Conservation (phyloP, 352 stramenopile species). For the Phytophthora syringae region DNA sequence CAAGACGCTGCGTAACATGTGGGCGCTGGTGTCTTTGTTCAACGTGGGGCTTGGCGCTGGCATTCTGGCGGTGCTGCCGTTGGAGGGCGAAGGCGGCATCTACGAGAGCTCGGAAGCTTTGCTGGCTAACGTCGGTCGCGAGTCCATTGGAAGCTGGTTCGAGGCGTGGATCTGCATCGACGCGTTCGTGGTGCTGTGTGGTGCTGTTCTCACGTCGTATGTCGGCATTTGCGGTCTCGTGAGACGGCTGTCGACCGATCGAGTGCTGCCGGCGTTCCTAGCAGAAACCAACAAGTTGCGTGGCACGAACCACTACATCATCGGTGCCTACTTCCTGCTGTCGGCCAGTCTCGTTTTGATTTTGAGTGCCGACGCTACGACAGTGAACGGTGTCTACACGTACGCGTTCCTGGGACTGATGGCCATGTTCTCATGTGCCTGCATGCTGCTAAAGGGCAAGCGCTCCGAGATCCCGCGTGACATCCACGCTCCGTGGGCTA, state of each 20-base stretch:
- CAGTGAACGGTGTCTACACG: constrained; percentile 83
- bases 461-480: constrained; percentile 74
- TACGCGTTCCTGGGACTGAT: constrained; percentile 88
- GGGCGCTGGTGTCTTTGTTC: constrained; percentile 78
- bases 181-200: constrained; percentile 87
- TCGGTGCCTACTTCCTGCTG: constrained; percentile 73
- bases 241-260: constrained; percentile 73
- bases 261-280: constrained; percentile 61
- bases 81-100: constrained; percentile 59
- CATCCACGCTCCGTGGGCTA: constrained; percentile 60
- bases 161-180: constrained; percentile 73
- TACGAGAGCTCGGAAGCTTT: constrained; percentile 59
- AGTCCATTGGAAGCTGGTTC: constrained; percentile 44
- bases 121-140: constrained; percentile 68
- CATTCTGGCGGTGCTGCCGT: constrained; percentile 76
- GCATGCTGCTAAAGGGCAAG: constrained; percentile 89
- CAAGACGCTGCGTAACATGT: too few relatives aligned
- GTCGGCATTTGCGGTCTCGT: constrained; percentile 80
- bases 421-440: constrained; percentile 80
- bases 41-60: constrained; percentile 78
- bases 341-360: constrained; percentile 70
- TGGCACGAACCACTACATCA: constrained; percentile 80
- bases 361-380: constrained; percentile 73
- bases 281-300: constrained; percentile 63
- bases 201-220: constrained; percentile 88